Evolutionary conservation across 2,329 filamentous ascomycete species (phyloP).

Genomic region (Aspergillus sp.): DNA sequence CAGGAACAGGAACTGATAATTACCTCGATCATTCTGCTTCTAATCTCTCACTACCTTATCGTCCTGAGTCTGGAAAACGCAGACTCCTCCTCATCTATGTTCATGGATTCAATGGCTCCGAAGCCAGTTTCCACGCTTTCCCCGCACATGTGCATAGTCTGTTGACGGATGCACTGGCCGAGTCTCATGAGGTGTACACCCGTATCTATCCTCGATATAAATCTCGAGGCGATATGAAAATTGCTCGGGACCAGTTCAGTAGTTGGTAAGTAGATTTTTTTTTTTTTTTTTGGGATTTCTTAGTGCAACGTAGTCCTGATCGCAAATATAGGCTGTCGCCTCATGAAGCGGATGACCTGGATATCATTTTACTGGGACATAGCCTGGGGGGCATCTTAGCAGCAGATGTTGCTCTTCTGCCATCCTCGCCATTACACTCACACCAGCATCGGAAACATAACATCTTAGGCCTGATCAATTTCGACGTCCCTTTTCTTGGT

Average conservation of each 20-base stretch:
- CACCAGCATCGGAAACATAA: constrained; percentile 50
- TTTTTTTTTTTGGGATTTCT: background rate
- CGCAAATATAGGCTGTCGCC: constrained; percentile 55
- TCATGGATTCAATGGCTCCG: constrained; percentile 84
- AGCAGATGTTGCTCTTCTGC: constrained; percentile 66
- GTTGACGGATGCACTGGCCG: constrained; percentile 58
- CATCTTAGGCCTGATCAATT: constrained; percentile 71
- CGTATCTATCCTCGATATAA: constrained; percentile 52
- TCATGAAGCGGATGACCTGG: constrained; percentile 65
- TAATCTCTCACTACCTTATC: background rate
- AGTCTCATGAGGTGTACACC: constrained; percentile 74
- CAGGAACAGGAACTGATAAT: background rate
- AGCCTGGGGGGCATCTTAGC: constrained; percentile 83
- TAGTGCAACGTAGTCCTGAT: background rate
- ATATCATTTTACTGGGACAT: constrained; percentile 77
- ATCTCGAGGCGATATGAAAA: constrained; percentile 43
- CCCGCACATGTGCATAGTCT: constrained; percentile 79
- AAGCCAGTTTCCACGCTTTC: constrained; percentile 80
- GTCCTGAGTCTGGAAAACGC: constrained; percentile 21
- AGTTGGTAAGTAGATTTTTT: constrained; percentile 49
- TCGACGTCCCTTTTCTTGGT: constrained; percentile 81
- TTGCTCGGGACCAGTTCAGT: constrained; percentile 77
- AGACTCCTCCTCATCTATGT: constrained; percentile 72
- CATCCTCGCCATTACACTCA: background rate
- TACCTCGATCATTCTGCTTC: background rate